Conservation (phyloP, 2,329 filamentous ascomycete species). For the Colletotrichum chlorophyti region DNA sequence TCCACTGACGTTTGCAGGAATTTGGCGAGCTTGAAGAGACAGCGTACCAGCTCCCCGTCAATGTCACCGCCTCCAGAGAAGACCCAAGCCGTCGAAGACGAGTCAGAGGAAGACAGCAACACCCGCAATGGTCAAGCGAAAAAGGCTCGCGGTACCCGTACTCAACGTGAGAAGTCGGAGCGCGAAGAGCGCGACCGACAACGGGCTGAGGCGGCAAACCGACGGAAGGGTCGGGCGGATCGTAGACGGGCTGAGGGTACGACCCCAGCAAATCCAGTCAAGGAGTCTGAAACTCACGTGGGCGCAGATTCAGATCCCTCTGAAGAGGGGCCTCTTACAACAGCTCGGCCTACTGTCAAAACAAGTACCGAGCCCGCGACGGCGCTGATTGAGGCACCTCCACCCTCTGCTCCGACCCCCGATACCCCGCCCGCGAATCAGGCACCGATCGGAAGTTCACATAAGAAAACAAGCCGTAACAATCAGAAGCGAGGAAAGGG, state of each 20-base stretch:
- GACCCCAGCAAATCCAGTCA: conserved; percentile 34
- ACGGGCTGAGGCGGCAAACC: conserved; percentile 75
- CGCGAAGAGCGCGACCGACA: conserved; percentile 78
- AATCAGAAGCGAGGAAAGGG: conserved; percentile 73
- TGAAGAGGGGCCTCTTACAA: conserved; percentile 67
- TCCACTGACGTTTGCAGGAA: conserved; percentile 57
- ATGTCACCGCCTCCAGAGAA: conserved; percentile 64
- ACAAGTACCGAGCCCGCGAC: conserved; percentile 37
- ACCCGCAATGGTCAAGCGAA: conserved; percentile 59
- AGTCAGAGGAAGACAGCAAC: conserved; percentile 74
- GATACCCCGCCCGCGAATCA: conserved; percentile 53
- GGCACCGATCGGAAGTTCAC: conserved; percentile 49
- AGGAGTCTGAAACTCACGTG: conserved; percentile 44
- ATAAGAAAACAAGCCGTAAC: conserved; percentile 69
- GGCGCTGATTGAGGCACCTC: conserved; percentile 40
- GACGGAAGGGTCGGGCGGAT: conserved; percentile 83
- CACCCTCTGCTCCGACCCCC: conserved; percentile 42
- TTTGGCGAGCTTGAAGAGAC: conserved; percentile 76
- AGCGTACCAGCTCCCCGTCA: conserved; percentile 81
- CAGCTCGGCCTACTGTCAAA: conserved; percentile 35
- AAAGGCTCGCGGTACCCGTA: conserved; percentile 66
- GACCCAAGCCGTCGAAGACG: conserved; percentile 58
- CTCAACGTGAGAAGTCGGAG: conserved; percentile 68
- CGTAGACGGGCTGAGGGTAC: conserved; percentile 82
- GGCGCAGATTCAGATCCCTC: conserved; percentile 73